A percentile compares a stretch with the other conserved stretches of the same genome.
Conservation (phyloP, 2,329 filamentous ascomycete species). For the Neopestalotiopsis rosae region DNA sequence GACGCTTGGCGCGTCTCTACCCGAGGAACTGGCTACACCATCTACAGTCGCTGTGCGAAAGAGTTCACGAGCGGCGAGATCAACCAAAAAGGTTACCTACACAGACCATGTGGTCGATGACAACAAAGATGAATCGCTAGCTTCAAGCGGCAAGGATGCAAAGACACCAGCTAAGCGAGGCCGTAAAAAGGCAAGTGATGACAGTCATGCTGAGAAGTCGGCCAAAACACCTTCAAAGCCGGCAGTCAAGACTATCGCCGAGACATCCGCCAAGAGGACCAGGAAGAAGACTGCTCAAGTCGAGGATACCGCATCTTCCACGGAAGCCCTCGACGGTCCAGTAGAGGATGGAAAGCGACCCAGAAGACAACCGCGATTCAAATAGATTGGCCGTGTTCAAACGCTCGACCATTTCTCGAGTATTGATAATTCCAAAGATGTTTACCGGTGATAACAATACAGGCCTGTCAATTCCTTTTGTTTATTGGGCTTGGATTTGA, state of each 20-base stretch:
- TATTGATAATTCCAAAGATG: neutral
- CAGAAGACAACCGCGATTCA: constrained; percentile 6
- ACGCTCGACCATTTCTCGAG: neutral
- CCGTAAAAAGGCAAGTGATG: neutral
- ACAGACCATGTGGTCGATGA: neutral
- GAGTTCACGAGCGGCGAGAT: neutral
- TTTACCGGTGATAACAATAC: neutral
- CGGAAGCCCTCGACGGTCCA: neutral
- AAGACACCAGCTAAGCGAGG: constrained; percentile 2
- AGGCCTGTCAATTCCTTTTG: too few relatives aligned
- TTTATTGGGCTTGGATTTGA: too few relatives aligned
- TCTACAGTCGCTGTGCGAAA: neutral
- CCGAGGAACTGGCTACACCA: neutral
- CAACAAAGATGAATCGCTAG: neutral
- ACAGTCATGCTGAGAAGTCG: neutral
- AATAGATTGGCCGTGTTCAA: neutral
- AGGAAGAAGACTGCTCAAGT: neutral
- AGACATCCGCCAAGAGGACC: constrained; percentile 8
- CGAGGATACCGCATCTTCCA: too few relatives aligned
- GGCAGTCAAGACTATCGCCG: neutral
- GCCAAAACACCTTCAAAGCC: constrained; percentile 5
- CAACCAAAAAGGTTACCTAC: neutral
- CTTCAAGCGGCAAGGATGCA: neutral
- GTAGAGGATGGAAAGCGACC: neutral
- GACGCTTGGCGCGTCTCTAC: neutral